Base-by-base conservation (phyloP, 768 basidiomycete genomes). In the Psilocybe cyanescens region DNA sequence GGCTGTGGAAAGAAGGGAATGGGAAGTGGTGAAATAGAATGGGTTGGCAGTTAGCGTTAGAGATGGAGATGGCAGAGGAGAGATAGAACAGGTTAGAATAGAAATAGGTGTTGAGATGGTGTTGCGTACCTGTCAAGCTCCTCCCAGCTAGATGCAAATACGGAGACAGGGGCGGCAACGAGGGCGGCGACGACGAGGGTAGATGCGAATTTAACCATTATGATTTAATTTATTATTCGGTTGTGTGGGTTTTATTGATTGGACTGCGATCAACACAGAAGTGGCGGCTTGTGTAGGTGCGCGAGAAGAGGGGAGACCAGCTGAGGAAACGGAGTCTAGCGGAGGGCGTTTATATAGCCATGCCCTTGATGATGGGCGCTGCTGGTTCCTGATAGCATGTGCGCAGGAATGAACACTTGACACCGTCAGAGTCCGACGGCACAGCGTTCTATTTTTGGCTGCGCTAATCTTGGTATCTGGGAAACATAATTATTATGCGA, bases 271-370 rank as follows among this genome's bases (percentile, higher is more conserved):
- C 67, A 61, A 65, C 64, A 65, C 62, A 58, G 45, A 55, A 24
- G 24, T 24, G 24, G 24, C 29, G 41, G 44, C 55, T 53, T 59
- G 58, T n/a, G 19, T 39, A 44, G 8, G 41, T 33, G 48, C 19
- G 33, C 48, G 49, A 46, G 56, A 41, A 52, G 67, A 58, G 55
- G 59, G 41, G 67, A 67, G 67, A 65, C 67, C 67, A 67, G 67
- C 67, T 67, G 60, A 61, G 30, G 67, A 61, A 61, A 52, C 29
- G 3, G 33, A 35, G 11, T 35, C 11, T 11, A 35, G 1, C 33
- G 33, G 33, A 7, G 11, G 33, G 33, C 2, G 33, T 11, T 35
- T 35, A 35, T 35, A 35, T 35, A 35, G 33, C 33, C 6, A 35
- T 35, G 11, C 7, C 33, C 1, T 35, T 35, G 11, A 7, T 11